Conservation (phyloP, 192 early-diverging fungal species). For the Podila verticillata region DNA sequence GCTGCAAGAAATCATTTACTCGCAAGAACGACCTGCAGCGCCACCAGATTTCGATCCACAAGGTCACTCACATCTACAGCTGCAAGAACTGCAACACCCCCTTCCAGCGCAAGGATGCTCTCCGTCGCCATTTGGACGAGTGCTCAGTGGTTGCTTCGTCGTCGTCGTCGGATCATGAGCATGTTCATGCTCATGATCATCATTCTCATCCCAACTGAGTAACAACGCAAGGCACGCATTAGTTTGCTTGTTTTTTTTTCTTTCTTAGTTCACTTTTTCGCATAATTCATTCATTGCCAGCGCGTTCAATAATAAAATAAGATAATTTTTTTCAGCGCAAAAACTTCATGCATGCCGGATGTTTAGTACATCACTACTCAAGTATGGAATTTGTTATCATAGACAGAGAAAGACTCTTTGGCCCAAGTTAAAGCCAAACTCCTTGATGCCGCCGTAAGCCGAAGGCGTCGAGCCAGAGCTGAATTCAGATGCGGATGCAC, state of each 20-base stretch:
- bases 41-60: constrained; percentile 68
- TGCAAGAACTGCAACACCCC: constrained; percentile 62
- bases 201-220: not conserved
- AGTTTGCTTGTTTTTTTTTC: not conserved
- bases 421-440: too few relatives aligned
- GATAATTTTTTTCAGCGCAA: too few relatives aligned
- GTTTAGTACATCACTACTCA: too few relatives aligned
- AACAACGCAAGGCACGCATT: not conserved
- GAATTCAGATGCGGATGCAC: too few relatives aligned
- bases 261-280: not conserved
- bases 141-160: constrained; percentile 17
- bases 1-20: constrained; percentile 74
- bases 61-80: constrained; percentile 58
- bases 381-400: too few relatives aligned
- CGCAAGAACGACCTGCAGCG: constrained; percentile 82
- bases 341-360: too few relatives aligned
- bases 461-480: too few relatives aligned
- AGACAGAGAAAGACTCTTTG: too few relatives aligned
- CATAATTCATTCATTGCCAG: not conserved
- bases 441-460: too few relatives aligned
- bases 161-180: not conserved
- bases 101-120: constrained; percentile 63
- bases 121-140: constrained; percentile 46
- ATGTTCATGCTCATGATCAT: constrained; percentile 3
- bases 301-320: too few relatives aligned